A percentile compares a stretch with the other conserved stretches of the same genome.
These are phyloP conservation scores for Davidsoniella virescens DNA, from an alignment of 2,329 filamentous ascomycete genomes.

Conservation along the genomic window DNA sequence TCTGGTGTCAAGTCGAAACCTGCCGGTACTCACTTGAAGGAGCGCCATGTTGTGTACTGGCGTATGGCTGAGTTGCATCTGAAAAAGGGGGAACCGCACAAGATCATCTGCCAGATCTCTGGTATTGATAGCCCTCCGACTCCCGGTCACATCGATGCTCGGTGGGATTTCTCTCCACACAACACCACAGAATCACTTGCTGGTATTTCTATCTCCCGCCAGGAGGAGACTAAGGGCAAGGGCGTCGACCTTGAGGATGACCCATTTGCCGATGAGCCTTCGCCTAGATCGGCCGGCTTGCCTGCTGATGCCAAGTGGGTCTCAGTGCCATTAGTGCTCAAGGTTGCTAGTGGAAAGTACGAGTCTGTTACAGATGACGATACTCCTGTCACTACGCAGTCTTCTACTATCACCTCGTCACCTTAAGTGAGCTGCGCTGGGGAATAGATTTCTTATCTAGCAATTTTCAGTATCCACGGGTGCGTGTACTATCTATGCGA, in stretches of 20 bases:
- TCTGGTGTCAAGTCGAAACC: slow-evolving; percentile 62
- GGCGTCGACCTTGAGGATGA: slow-evolving; percentile 33
- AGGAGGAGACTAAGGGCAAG: slow-evolving; percentile 37
- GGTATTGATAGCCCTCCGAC: slow-evolving; percentile 55
- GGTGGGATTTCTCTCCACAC: slow-evolving; percentile 47
- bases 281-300: slow-evolving; percentile 11
- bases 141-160: slow-evolving; percentile 63
- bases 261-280: slow-evolving; percentile 47
- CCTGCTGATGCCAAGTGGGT: slow-evolving; percentile 37
- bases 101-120: slow-evolving; percentile 67
- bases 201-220: slow-evolving; percentile 47
- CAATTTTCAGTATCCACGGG: too few relatives aligned
- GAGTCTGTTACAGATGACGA: slow-evolving; percentile 27
- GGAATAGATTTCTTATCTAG: not conserved
- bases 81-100: slow-evolving; percentile 39
- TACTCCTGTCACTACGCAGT: slow-evolving; percentile 18
- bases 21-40: slow-evolving; percentile 59
- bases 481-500: not conserved
- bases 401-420: not conserved
- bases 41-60: slow-evolving; percentile 68
- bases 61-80: slow-evolving; percentile 50
- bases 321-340: slow-evolving; percentile 47
- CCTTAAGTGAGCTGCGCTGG: not conserved
- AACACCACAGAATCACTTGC: slow-evolving; percentile 18
- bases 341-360: slow-evolving; percentile 62